Evolutionary conservation across 1,139 yeast species (phyloP), one percentile per base, ranked within the genome.

Genomic region (Sugiyamaella novakii): DNA sequence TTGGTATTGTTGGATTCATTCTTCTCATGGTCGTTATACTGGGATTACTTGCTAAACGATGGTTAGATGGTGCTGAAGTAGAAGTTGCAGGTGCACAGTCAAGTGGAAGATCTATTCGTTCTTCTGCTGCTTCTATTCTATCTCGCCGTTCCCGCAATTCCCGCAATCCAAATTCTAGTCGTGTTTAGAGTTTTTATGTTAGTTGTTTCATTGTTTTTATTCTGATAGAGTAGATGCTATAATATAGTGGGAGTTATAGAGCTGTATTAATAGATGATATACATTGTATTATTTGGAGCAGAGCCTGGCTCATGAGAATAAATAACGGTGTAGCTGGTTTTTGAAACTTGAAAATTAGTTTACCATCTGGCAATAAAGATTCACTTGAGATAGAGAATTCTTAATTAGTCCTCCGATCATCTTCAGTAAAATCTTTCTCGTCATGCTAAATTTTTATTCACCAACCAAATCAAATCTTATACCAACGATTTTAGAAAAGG

Each of bases 1-100:
- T 82, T 59, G 86, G 87, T 44, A 81, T 84, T 51, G 61, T 84
- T 27, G 84, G 83, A 5, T 50, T 61, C 34, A 61, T 63, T 50
- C 46, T 63, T 17, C 28, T 54, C 4, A 46, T 61, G 36, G 59
- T 61, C 7, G 42, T 54, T 6, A 38, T 49, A 1, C 50, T 62
- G 25, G 54, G 58, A n/a, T 24, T 54, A 19, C 19, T 57, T 11
- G 66, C 66, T 6, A 53, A 47, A 24, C 31, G 56, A 36, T 63
- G 64, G 62, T 42, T 56, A 38, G 47, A 44, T 14, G 49, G 38
- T 21, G 52, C 49, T 12, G 55, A 48, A 27, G 51, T 27, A 5
- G 25, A 22, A 22, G 25, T 6, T 6, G 25, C 37, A 19, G 15
- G 27, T 18, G 3, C 27, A 21, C 27, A 24, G 8, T 41, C 36